Evolutionary conservation across 1,139 yeast species (phyloP), one percentile per base, ranked within the genome.

Genomic region (Taphrina betulina): DNA sequence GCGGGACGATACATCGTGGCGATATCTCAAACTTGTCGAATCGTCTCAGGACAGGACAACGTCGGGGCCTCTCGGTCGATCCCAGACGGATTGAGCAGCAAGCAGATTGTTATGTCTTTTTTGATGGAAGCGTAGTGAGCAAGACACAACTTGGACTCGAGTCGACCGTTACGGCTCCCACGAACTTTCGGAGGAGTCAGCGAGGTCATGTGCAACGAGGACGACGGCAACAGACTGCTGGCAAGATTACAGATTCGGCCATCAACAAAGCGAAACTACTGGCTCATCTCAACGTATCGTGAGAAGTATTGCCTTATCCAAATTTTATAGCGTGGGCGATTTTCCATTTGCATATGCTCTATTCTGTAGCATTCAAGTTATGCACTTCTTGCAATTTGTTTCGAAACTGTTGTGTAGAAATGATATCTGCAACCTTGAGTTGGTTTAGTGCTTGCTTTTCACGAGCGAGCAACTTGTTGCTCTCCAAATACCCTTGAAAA

Each of bases 201-300:
- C 2, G n/a, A 2, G 28, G 17, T 16, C 38, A 31, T 23, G 23
- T 5, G 23, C 16, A 29, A 33, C 24, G 48, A 31, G 34, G 8
- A 7, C 16, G 19, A 26, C 17, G 38, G 17, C 48, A 43, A 37
- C 24, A 17, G 22, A 43, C 48, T 2, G 48, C 48, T n/a, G 8
- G 17, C 17, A 43, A 43, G n/a, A 22, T 43, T 5, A 43, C 48
- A 10, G 48, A 43, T 20, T 43, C 34, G n/a, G 48, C 48, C 24
- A 22, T 43, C 26, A 19, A 43, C 20, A 29, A 23, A 10, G 12
- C 38, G 17, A 43, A 19, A 33, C 10, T 43, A 31, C 33, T 41
- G 12, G 35, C 22, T 14, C 34, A 41, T 8, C n/a, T 41, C n/a
- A n/a, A n/a, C n/a, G n/a, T n/a, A n/a, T n/a, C n/a, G n/a, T n/a